These are phyloP conservation scores for Candolleomyces aberdarensis DNA, from an alignment of 768 basidiomycete species.

Conservation along the genomic window DNA sequence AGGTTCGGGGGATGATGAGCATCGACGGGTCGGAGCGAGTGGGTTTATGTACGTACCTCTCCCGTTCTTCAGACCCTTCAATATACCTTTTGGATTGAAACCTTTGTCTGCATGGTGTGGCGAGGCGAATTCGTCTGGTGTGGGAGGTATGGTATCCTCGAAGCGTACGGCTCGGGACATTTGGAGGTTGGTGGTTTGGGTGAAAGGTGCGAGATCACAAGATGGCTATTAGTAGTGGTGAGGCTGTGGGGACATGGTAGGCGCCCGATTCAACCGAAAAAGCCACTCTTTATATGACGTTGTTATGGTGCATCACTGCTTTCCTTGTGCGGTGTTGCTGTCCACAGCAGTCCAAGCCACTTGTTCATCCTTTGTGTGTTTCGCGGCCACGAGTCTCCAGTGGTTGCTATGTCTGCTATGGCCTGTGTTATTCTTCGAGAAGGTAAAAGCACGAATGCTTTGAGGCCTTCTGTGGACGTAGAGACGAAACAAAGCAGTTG, in stretches of 20 bases:
- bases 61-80: background rate
- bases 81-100: conserved; percentile 2
- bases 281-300: conserved; percentile 2
- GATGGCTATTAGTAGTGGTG: background rate
- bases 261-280: background rate
- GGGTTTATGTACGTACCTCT: background rate
- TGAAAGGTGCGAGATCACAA: too few species aligned
- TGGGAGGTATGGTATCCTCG: background rate
- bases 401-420: too few species aligned
- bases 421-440: too few species aligned
- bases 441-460: too few species aligned
- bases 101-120: conserved; percentile 5
- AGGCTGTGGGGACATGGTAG: background rate
- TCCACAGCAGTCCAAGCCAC: too few species aligned
- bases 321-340: too few species aligned
- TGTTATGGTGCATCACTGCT: background rate
- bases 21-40: background rate
- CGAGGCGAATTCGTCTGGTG: background rate
- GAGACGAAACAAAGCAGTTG: too few species aligned
- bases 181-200: background rate
- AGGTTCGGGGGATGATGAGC: background rate
- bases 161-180: conserved; percentile 9
- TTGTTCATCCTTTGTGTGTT: too few species aligned
- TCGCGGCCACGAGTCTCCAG: too few species aligned
- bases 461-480: too few species aligned